phyloP scores from a whole-genome alignment of 345 rosid genomes.

The Ceriops decandra region DNA sequence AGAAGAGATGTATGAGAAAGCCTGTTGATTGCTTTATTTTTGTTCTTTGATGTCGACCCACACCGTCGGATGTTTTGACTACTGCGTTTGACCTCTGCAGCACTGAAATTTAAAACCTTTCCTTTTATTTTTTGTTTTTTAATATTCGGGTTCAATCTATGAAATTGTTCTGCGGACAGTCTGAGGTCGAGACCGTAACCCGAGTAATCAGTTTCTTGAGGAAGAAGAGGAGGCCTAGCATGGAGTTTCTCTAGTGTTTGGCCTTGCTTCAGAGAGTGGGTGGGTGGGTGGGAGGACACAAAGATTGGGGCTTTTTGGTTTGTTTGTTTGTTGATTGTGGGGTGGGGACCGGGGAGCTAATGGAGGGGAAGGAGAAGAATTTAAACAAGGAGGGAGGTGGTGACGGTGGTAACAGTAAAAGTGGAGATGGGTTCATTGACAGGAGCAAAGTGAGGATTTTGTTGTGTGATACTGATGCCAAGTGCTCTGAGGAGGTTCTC shows the following conservation, averaged over 20 bases:
- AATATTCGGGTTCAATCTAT: no score
- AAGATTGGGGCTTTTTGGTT: not conserved
- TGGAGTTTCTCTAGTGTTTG: conserved; percentile 42
- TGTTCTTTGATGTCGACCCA: not conserved
- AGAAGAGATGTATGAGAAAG: not conserved
- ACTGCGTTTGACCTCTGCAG: not conserved
- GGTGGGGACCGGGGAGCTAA: conserved; percentile 18
- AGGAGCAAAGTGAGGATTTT: conserved; percentile 97
- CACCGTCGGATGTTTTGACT: not conserved
- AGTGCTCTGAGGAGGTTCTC: conserved; percentile 67
- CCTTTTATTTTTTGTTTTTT: not conserved
- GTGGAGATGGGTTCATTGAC: conserved; percentile 80
- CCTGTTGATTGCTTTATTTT: not conserved
- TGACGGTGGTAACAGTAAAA: conserved; percentile 23
- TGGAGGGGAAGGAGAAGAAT: conserved; percentile 54
- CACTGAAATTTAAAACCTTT: not conserved
- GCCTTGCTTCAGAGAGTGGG: not conserved
- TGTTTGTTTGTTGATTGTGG: not conserved
- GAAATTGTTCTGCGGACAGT: not conserved
- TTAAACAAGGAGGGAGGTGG: conserved; percentile 49
- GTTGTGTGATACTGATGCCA: conserved; percentile 81
- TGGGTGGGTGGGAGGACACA: no score
- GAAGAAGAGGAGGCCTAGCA: conserved; percentile 14
- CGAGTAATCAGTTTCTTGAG: conserved; percentile 4
- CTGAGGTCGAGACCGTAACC: conserved; percentile 12